These are phyloP conservation scores for Draba incana DNA, from an alignment of 345 rosid species.

Conservation along the genomic window DNA sequence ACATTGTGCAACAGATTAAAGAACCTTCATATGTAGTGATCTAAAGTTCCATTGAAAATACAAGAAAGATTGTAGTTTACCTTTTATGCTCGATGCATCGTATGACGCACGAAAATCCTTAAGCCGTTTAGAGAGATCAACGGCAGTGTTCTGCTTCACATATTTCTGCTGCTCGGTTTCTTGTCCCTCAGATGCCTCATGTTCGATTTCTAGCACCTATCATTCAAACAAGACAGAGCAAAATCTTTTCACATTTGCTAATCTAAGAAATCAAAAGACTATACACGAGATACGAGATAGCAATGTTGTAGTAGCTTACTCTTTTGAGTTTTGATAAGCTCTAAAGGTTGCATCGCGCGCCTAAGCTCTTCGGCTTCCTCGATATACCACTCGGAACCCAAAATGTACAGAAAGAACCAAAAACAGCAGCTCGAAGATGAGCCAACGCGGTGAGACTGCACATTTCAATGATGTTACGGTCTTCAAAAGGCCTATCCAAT, in stretches of 20 bases:
- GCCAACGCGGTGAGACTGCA: conserved; percentile 95
- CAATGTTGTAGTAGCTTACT: conserved; percentile 41
- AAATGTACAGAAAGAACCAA: conserved; percentile 84
- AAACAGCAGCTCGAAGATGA: conserved; percentile 83
- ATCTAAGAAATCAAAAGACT: background rate
- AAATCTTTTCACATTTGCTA: no score
- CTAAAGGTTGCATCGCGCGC: conserved; percentile 81
- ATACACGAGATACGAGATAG: no score
- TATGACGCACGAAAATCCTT: conserved; percentile 62
- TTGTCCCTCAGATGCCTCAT: conserved; percentile 58
- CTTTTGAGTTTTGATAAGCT: conserved; percentile 81
- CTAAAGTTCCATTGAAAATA: background rate
- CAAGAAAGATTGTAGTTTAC: conserved; percentile 39
- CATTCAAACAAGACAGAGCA: conserved; percentile 10
- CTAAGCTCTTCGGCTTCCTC: conserved; percentile 86
- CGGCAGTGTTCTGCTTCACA: conserved; percentile 51
- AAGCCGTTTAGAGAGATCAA: conserved; percentile 89
- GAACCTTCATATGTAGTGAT: conserved; percentile 20
- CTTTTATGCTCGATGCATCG: conserved; percentile 80
- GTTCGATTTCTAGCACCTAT: conserved; percentile 87
- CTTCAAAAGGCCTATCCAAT: conserved; percentile 97
- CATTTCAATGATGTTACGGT: conserved; percentile 91
- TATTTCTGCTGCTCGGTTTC: conserved; percentile 57
- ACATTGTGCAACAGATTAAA: conserved; percentile 10
- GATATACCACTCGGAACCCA: conserved; percentile 72